phyloP scores from a whole-genome alignment of 129 eudicot genomes.

The Flaveria robusta region DNA sequence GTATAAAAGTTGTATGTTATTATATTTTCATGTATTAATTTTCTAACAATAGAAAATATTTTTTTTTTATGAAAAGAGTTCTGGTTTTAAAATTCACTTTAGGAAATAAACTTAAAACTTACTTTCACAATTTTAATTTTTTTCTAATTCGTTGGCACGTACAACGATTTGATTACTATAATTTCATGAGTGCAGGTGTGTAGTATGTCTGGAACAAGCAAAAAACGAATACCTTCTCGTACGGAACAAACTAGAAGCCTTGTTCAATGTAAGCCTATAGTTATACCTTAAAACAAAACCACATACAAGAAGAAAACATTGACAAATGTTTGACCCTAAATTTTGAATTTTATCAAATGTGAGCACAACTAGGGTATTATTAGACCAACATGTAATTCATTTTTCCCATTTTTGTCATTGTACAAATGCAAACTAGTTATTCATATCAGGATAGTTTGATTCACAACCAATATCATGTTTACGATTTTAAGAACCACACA shows the following conservation, averaged over 20 bases:
- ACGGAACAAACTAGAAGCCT: constrained; percentile 65
- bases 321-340: not conserved
- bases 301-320: not conserved
- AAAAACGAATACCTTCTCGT: constrained; percentile 56
- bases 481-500: too few species aligned
- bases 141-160: not conserved
- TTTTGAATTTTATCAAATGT: not conserved
- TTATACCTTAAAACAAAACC: constrained; percentile 2
- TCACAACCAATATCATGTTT: too few species aligned
- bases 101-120: too few species aligned
- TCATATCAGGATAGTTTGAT: too few species aligned
- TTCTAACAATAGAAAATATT: too few species aligned
- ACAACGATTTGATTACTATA: constrained; percentile 12
- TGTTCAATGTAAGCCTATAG: constrained; percentile 51
- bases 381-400: too few species aligned
- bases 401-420: too few species aligned
- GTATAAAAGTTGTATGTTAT: too few species aligned
- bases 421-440: too few species aligned
- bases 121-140: not conserved
- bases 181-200: constrained; percentile 51
- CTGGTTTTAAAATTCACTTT: too few species aligned
- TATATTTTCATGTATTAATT: too few species aligned
- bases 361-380: not conserved
- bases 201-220: constrained; percentile 55
- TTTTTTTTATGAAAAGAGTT: too few species aligned